Evolutionary conservation across 164 flowering plant genomes (phyloP).

Genomic region (Magnolia sinica): DNA sequence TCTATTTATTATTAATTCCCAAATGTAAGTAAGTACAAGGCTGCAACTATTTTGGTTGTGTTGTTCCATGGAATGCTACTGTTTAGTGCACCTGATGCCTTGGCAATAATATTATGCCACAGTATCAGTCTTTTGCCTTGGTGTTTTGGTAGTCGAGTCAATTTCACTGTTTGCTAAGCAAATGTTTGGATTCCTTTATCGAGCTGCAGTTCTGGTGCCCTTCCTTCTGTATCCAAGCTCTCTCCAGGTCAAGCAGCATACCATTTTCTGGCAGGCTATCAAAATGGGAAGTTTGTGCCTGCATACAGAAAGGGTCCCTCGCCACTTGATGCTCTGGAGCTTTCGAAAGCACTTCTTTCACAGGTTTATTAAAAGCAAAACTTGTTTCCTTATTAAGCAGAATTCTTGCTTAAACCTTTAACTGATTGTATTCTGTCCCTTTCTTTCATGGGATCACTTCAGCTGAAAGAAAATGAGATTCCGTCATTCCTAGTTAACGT

Average conservation of each 20-base stretch:
- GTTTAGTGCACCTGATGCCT: background rate
- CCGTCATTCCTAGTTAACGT: constrained; percentile 42
- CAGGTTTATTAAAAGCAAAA: constrained; percentile 25
- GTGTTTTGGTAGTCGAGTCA: background rate
- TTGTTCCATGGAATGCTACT: background rate
- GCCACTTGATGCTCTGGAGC: constrained; percentile 39
- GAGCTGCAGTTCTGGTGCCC: constrained; percentile 40
- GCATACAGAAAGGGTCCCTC: constrained; percentile 37
- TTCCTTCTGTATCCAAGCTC: constrained; percentile 47
- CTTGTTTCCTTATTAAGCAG: background rate
- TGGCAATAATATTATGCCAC: background rate
- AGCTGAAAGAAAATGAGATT: constrained; percentile 43
- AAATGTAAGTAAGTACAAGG: background rate
- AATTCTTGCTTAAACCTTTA: background rate
- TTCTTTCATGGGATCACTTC: constrained; percentile 18
- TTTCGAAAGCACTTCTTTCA: constrained; percentile 38
- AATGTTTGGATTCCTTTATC: constrained; percentile 2
- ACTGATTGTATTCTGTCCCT: background rate
- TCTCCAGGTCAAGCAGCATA: constrained; percentile 60
- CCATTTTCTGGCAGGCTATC: constrained; percentile 56
- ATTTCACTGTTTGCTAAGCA: background rate
- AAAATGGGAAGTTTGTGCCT: constrained; percentile 50
- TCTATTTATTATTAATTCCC: too few relatives aligned
- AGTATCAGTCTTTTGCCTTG: background rate
- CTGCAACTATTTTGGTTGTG: background rate